phyloP scores from a whole-genome alignment of 2,329 filamentous ascomycete species.

The Sporothrix pseudoabietina region DNA sequence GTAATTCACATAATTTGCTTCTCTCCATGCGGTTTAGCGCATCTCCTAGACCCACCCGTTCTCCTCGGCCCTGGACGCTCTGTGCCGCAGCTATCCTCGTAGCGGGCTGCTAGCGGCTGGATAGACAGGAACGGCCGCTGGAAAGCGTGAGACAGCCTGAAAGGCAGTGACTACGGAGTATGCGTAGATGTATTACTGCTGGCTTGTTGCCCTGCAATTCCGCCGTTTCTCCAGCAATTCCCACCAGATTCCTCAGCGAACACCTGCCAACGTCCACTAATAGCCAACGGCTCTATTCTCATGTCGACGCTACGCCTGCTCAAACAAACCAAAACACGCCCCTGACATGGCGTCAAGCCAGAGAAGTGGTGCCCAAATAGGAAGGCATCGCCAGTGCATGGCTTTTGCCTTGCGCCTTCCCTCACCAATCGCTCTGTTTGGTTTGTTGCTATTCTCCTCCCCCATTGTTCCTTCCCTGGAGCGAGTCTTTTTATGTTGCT shows the following conservation, averaged over 20 bases:
- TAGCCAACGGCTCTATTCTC: neutral
- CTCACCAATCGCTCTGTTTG: conserved; percentile 16
- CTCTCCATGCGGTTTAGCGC: neutral
- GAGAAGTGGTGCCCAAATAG: neutral
- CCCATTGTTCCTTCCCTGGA: neutral
- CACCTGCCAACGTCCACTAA: neutral
- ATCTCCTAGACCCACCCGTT: conserved; percentile 1
- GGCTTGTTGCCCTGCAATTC: neutral
- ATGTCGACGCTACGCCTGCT: neutral
- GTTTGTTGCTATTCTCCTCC: neutral
- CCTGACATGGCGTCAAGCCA: conserved; percentile 24
- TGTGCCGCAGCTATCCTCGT: conserved; percentile 20
- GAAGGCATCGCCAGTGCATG: conserved; percentile 25
- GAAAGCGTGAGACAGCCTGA: neutral
- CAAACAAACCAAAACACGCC: conserved; percentile 15
- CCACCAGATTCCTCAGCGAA: conserved; percentile 26
- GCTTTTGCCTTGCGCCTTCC: conserved; percentile 5
- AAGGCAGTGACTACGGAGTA: neutral
- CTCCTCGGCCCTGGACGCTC: conserved; percentile 25
- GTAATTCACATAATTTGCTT: neutral
- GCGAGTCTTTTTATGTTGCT: neutral
- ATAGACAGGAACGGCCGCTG: conserved; percentile 18
- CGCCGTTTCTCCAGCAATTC: conserved; percentile 30
- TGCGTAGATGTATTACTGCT: neutral
- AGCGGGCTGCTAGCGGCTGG: conserved; percentile 18